Base-by-base conservation (phyloP, 352 stramenopile species). In the Phytophthora foliorum region DNA sequence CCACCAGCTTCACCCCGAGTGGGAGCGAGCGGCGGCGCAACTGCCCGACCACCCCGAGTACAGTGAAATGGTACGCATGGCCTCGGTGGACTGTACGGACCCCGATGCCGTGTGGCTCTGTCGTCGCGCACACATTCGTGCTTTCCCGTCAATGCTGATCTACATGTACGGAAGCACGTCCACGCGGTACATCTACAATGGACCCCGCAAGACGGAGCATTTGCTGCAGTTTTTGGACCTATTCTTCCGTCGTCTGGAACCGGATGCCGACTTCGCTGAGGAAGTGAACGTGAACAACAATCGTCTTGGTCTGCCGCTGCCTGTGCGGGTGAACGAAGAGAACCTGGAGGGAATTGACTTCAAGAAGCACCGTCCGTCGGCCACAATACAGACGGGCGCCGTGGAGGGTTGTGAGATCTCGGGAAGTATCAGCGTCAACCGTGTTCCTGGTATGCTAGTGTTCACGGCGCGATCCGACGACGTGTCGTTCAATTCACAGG, bases 61-160 rank as follows among this genome's bases (percentile, higher is more conserved):
- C 77, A 82, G 72, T 54, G 82, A 94, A 63, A 86, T 86, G 65
- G 85, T 94, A 38, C 72, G 77, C 10, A 92, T 95, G 81, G 88
- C 88, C 31, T 89, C 81, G 9, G 88, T 95, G 31, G 83, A 95
- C 69, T 95, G 88, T 71, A 91, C 80, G 10, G 81, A 93, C 54
- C 76, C 81, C 17, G 80, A 84, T 27, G 81, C 86, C 8, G 68
- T 75, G 25, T 80, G 72, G 68, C 72, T 96, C 10, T 96, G 88
- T 57, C 83, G 84, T 34, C 84, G 86, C 16, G 81, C 85, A 10
- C 77, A 89, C 31, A 91, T 96, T 55, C 82, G 83, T 24, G 86
- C 84, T 0, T 96, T 93, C 58, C 88, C 88, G n/a, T 91, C 86
- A 25, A 93, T 96, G 82, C 72, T 94, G 32, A 94, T 94, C 53